A percentile compares a stretch with the other conserved stretches of the same genome.
phyloP scores from a whole-genome alignment of 129 eudicot species.

The Heracleum sosnowskyi region DNA sequence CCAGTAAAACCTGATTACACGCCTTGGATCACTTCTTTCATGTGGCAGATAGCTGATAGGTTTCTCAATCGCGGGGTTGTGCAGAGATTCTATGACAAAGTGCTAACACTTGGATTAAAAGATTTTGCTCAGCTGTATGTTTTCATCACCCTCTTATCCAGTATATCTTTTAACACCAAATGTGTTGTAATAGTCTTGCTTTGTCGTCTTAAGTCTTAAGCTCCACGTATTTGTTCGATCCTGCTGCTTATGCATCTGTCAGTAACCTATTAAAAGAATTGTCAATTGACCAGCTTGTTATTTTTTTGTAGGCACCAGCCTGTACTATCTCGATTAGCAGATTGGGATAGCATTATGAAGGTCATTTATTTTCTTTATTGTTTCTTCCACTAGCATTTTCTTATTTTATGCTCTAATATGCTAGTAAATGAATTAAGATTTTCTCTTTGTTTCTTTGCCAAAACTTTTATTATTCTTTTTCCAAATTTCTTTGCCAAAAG shows the following conservation, averaged over 20 bases:
- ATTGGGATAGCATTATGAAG: conserved; percentile 87
- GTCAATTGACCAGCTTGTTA: conserved; percentile 1
- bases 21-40: neutral
- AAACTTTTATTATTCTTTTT: too few species aligned
- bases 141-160: conserved; percentile 14
- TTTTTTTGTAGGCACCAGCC: conserved; percentile 63
- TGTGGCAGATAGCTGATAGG: conserved; percentile 76
- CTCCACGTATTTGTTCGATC: neutral
- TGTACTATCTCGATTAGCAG: conserved; percentile 67
- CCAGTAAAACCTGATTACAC: neutral
- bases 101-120: conserved; percentile 66
- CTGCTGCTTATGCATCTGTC: neutral
- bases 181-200: neutral
- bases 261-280: neutral
- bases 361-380: conserved; percentile 25
- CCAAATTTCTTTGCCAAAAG: neutral
- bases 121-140: conserved; percentile 80
- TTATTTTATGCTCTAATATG: neutral
- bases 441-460: conserved; percentile 1
- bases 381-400: neutral
- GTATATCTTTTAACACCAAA: conserved; percentile 9
- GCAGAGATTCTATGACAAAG: conserved; percentile 73
- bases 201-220: neutral
- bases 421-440: neutral
- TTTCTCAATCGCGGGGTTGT: conserved; percentile 61